Percentiles rank a stretch among this genome's conserved stretches.
Evolutionary conservation across 192 early-diverging fungal species (phyloP).

Genomic region (Entrophospora sp.): DNA sequence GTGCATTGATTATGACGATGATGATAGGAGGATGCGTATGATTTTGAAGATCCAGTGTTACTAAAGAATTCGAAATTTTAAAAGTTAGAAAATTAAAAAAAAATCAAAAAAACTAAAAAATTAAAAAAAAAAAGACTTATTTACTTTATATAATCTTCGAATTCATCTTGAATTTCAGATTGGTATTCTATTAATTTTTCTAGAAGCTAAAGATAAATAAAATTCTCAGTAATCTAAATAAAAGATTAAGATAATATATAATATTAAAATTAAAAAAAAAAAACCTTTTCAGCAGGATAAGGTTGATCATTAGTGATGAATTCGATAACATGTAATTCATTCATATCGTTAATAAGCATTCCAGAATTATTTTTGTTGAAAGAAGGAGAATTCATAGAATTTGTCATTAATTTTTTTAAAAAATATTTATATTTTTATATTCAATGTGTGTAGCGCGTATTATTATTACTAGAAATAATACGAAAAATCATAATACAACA

Average conservation of each 20-base stretch:
- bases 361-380: not conserved
- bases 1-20: no score
- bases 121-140: not conserved
- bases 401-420: not conserved
- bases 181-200: constrained; percentile 4
- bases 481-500: no score
- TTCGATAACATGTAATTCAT: constrained; percentile 7
- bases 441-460: no score
- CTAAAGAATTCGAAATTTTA: no score
- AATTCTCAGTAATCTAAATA: not conserved
- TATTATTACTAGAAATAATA: no score
- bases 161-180: not conserved
- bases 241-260: not conserved
- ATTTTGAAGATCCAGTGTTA: no score
- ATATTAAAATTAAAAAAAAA: not conserved
- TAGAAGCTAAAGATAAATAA: not conserved
- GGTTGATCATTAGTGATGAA: constrained; percentile 9
- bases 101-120: no score
- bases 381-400: not conserved
- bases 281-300: not conserved
- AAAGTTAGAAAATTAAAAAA: no score
- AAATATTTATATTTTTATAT: no score
- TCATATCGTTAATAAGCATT: not conserved
- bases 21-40: no score
- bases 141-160: not conserved